phyloP scores from a whole-genome alignment of 306 rosid genomes.

The Corylus americana region DNA sequence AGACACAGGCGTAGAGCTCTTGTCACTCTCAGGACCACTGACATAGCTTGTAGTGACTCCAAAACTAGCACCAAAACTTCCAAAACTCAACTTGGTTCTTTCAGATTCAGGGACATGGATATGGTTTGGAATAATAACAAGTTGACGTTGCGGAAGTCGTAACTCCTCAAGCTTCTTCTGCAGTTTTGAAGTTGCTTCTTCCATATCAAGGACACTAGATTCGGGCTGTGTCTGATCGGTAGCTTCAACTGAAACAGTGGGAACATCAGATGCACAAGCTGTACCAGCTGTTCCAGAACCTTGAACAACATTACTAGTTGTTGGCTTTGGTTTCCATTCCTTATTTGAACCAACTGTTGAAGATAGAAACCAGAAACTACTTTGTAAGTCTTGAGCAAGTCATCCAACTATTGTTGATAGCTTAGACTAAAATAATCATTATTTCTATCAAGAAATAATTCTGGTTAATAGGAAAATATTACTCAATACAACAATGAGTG shows the following conservation, averaged over 20 bases:
- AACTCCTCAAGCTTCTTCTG: slow-evolving; percentile 75
- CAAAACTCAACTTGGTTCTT: slow-evolving; percentile 85
- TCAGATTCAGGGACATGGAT: slow-evolving; percentile 94
- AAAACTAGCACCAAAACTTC: slow-evolving; percentile 83
- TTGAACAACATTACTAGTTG: slow-evolving; percentile 48
- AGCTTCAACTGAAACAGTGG: slow-evolving; percentile 41
- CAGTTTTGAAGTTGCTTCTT: slow-evolving; percentile 63
- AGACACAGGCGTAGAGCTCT: slow-evolving; percentile 66
- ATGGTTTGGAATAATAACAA: slow-evolving; percentile 91
- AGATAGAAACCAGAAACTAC: slow-evolving; percentile 35
- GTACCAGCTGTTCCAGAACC: slow-evolving; percentile 56
- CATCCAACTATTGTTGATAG: slow-evolving; percentile 24
- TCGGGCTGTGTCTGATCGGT: slow-evolving; percentile 44
- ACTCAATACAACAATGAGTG: background rate
- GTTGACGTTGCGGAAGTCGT: slow-evolving; percentile 69
- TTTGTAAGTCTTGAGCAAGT: slow-evolving; percentile 33
- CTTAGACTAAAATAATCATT: background rate
- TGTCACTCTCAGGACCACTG: slow-evolving; percentile 59
- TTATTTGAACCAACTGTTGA: slow-evolving; percentile 81
- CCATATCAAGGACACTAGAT: slow-evolving; percentile 54
- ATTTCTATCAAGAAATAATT: background rate
- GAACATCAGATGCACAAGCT: slow-evolving; percentile 54
- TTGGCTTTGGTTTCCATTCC: slow-evolving; percentile 97
- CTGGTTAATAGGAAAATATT: background rate
- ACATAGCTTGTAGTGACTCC: slow-evolving; percentile 51